Evolutionary conservation across 1,284 basidiomycete species (phyloP).

Genomic region (Sporisorium reilianum): DNA sequence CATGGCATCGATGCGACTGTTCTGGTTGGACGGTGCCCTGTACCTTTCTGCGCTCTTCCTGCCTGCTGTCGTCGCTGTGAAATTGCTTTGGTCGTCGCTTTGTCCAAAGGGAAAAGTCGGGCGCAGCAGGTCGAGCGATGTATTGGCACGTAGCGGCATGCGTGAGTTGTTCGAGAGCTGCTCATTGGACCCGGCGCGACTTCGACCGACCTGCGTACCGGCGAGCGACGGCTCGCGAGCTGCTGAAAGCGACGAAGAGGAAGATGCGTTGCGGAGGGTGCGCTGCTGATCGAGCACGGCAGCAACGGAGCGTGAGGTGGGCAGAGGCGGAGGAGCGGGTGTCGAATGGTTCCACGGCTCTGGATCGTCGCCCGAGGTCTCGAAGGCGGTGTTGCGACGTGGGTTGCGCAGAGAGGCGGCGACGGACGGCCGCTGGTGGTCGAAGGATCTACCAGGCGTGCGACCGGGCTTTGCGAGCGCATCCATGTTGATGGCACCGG

Average conservation of each 20-base stretch:
- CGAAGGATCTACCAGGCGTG: slow-evolving; percentile 28
- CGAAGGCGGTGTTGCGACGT: slow-evolving; percentile 26
- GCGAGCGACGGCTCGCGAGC: slow-evolving; percentile 12
- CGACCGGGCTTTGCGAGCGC: slow-evolving; percentile 37
- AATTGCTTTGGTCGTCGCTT: slow-evolving; percentile 6
- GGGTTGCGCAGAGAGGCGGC: slow-evolving; percentile 8
- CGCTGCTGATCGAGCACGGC: slow-evolving; percentile 16
- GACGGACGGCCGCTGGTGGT: slow-evolving; percentile 29
- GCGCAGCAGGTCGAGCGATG: slow-evolving; percentile 37
- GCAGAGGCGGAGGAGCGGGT: slow-evolving; percentile 8
- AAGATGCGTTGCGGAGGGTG: slow-evolving; percentile 33
- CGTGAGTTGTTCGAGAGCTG: slow-evolving; percentile 10
- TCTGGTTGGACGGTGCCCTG: slow-evolving; percentile 11
- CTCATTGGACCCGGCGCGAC: slow-evolving; percentile 41
- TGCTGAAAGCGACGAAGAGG: slow-evolving; percentile 40
- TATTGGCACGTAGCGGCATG: slow-evolving; percentile 12
- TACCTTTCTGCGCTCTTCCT: slow-evolving; percentile 14
- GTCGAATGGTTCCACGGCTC: slow-evolving; percentile 14
- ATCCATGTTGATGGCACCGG: slow-evolving; percentile 33
- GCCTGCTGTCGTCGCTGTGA: background rate
- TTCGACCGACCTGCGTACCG: slow-evolving; percentile 12
- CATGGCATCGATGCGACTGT: slow-evolving; percentile 30
- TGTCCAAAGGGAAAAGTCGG: slow-evolving; percentile 13
- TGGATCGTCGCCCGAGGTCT: slow-evolving; percentile 28
- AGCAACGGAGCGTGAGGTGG: slow-evolving; percentile 20